phyloP scores from a whole-genome alignment of 2,329 filamentous ascomycete genomes.

The Lecanicillium sp. region DNA sequence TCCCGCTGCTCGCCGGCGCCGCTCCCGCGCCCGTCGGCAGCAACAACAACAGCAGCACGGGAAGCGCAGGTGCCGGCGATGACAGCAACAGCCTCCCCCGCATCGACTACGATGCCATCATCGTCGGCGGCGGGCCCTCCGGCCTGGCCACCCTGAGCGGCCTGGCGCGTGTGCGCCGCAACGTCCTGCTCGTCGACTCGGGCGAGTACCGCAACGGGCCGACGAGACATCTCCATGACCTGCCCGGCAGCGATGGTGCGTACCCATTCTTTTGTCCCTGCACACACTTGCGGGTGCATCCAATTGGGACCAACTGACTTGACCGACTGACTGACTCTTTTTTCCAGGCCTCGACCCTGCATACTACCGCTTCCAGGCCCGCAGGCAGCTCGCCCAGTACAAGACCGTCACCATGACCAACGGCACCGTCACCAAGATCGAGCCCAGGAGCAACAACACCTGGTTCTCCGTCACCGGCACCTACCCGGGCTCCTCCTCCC shows the following conservation, averaged over 20 bases:
- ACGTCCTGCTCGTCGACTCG: conserved; percentile 51
- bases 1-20: conserved; percentile 16
- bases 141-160: conserved; percentile 50
- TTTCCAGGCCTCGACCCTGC: conserved; percentile 46
- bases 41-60: background rate
- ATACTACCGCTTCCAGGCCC: conserved; percentile 48
- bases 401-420: conserved; percentile 44
- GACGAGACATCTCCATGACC: conserved; percentile 56
- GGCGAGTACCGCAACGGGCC: conserved; percentile 50
- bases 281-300: background rate
- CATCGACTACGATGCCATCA: conserved; percentile 45
- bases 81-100: background rate
- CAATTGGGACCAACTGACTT: background rate
- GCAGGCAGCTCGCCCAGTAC: conserved; percentile 47
- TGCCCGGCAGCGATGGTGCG: conserved; percentile 53
- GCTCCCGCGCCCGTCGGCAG: conserved; percentile 16
- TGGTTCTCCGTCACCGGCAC: conserved; percentile 19
- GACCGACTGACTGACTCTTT: background rate
- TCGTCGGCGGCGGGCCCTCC: conserved; percentile 53
- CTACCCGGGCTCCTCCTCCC: conserved; percentile 12
- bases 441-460: conserved; percentile 32
- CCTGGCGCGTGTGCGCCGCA: conserved; percentile 52
- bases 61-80: too few relatives aligned
- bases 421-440: conserved; percentile 43
- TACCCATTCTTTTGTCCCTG: background rate